Conservation (phyloP, 306 rosid species). For the Rosa rugosa region DNA sequence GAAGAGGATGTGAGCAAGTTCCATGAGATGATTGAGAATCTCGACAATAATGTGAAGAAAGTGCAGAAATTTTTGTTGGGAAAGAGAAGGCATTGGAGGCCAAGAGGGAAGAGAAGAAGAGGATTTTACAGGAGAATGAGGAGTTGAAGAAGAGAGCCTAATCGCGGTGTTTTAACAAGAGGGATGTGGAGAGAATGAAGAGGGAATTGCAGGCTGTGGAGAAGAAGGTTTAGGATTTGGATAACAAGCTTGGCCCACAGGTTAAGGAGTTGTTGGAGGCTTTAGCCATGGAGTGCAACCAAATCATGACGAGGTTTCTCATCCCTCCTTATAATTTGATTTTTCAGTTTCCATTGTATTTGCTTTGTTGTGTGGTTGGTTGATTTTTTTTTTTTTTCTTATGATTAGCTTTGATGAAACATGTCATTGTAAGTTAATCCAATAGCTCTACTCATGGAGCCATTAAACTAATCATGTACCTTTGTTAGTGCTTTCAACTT, state of each 20-base stretch:
- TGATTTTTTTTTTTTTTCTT: not conserved
- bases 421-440: too few species aligned
- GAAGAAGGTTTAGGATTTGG: slow-evolving; percentile 76
- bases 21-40: slow-evolving; percentile 52
- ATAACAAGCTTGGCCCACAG: slow-evolving; percentile 42
- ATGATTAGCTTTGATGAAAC: not conserved
- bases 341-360: not conserved
- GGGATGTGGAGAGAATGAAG: slow-evolving; percentile 92
- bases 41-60: slow-evolving; percentile 33
- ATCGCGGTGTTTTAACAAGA: slow-evolving; percentile 55
- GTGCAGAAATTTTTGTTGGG: slow-evolving; percentile 45
- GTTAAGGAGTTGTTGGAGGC: slow-evolving; percentile 64
- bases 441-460: too few species aligned
- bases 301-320: slow-evolving; percentile 58
- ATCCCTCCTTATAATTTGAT: not conserved
- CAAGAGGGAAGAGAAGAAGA: slow-evolving; percentile 47
- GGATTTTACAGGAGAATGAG: slow-evolving; percentile 59
- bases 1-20: slow-evolving; percentile 81
- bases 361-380: not conserved
- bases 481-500: not conserved
- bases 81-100: slow-evolving; percentile 67
- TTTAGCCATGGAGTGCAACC: slow-evolving; percentile 72
- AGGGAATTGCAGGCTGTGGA: slow-evolving; percentile 87
- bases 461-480: not conserved
- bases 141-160: slow-evolving; percentile 69